Conservation (phyloP, 768 basidiomycete species). For the Suillus variegatus region DNA sequence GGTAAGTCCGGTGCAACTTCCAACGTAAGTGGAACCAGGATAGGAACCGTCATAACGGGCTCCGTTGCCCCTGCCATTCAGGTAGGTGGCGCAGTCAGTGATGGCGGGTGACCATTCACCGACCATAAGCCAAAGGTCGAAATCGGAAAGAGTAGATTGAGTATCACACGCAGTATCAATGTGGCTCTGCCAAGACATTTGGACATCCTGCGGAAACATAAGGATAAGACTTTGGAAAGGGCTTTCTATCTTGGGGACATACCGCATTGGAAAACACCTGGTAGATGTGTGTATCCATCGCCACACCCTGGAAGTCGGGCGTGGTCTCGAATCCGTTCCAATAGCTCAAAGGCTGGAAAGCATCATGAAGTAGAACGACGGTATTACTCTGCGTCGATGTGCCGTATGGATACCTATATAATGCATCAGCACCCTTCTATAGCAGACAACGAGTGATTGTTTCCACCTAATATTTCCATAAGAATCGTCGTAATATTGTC, state of each 20-base stretch:
- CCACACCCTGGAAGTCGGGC: constrained; percentile 62
- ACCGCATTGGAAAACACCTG: constrained; percentile 69
- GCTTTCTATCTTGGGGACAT: constrained; percentile 21
- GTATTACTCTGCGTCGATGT: constrained; percentile 52
- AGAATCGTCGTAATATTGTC: constrained; percentile 73
- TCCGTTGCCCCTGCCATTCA: constrained; percentile 81
- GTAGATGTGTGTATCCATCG: constrained; percentile 81
- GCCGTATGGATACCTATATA: constrained; percentile 41
- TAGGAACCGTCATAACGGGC: constrained; percentile 65
- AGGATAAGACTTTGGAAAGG: background rate
- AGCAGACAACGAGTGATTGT: background rate
- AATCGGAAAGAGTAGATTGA: constrained; percentile 45
- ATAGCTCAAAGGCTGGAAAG: constrained; percentile 72
- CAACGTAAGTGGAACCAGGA: constrained; percentile 64
- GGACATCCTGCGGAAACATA: constrained; percentile 39
- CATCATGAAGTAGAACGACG: constrained; percentile 72
- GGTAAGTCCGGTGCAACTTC: constrained; percentile 73
- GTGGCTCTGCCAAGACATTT: constrained; percentile 52
- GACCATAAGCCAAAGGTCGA: constrained; percentile 78
- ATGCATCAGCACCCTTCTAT: constrained; percentile 7
- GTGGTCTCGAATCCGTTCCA: constrained; percentile 64
- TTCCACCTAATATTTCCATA: constrained; percentile 69
- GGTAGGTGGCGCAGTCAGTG: constrained; percentile 60
- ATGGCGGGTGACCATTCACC: constrained; percentile 86
- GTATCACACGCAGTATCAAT: constrained; percentile 59